Percentiles rank a stretch among this genome's conserved stretches.
Conservation (phyloP, 2,329 filamentous ascomycete species). For the Penicillium sp. region DNA sequence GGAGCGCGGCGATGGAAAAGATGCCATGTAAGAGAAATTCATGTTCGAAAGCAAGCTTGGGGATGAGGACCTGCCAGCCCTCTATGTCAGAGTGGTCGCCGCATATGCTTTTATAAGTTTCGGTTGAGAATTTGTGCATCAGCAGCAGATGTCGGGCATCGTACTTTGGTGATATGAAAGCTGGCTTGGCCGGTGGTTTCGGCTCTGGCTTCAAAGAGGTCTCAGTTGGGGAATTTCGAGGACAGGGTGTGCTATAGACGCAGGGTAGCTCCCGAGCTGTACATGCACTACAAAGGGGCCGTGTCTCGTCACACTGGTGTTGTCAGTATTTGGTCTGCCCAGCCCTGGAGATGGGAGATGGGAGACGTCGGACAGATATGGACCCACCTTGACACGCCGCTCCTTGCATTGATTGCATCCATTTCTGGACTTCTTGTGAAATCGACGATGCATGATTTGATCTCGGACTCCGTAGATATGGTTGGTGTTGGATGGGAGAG, state of each 20-base stretch:
- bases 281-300: constrained; percentile 2
- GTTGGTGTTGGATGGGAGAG: neutral
- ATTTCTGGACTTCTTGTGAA: neutral
- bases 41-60: neutral
- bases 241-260: neutral
- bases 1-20: neutral
- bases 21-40: neutral
- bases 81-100: constrained; percentile 1
- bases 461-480: too few species aligned
- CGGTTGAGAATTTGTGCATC: constrained; percentile 6
- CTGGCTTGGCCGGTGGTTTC: neutral
- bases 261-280: constrained; percentile 1
- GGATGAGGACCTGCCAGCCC: neutral
- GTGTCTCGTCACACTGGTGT: constrained; percentile 4
- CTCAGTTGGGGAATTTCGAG: neutral
- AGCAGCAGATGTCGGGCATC: neutral
- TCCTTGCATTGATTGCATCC: neutral
- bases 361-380: neutral
- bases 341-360: neutral
- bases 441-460: neutral
- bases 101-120: constrained; percentile 4
- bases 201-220: neutral
- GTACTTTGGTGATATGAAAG: neutral
- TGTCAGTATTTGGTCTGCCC: neutral
- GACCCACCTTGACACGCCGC: neutral